phyloP scores from a whole-genome alignment of 1,139 yeast genomes.

The Groenewaldozyma sp. region DNA sequence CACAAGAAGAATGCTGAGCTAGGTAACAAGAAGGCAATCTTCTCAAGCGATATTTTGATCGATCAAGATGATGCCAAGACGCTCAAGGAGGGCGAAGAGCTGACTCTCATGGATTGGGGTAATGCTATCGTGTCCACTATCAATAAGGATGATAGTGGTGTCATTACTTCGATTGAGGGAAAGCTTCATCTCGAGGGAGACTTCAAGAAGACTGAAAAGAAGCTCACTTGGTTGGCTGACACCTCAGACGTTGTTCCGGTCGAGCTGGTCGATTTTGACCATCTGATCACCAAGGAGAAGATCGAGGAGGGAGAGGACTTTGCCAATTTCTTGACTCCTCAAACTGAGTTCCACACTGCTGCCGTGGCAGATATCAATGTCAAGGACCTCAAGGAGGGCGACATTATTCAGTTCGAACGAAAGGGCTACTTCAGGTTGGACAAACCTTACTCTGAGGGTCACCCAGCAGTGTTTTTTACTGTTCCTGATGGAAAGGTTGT shows the following conservation, averaged over 20 bases:
- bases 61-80: constrained; percentile 86
- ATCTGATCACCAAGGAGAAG: constrained; percentile 90
- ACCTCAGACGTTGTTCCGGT: constrained; percentile 58
- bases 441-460: constrained; percentile 38
- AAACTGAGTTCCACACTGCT: constrained; percentile 72
- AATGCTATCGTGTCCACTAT: constrained; percentile 75
- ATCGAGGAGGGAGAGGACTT: constrained; percentile 91
- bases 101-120: constrained; percentile 99
- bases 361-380: constrained; percentile 82
- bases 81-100: constrained; percentile 64
- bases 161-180: constrained; percentile 60
- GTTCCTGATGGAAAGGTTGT: constrained; percentile 95
- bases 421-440: constrained; percentile 93
- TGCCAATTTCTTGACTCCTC: constrained; percentile 84
- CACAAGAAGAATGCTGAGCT: constrained; percentile 94
- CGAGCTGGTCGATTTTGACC: constrained; percentile 87
- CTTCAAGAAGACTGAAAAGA: constrained; percentile 93
- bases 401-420: constrained; percentile 90
- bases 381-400: constrained; percentile 68
- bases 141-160: constrained; percentile 45
- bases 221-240: constrained; percentile 91
- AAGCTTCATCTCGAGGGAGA: constrained; percentile 91
- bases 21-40: constrained; percentile 75
- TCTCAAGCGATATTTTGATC: constrained; percentile 53
- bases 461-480: constrained; percentile 71